phyloP scores from a whole-genome alignment of 768 basidiomycete genomes.

The Boletus edulis region DNA sequence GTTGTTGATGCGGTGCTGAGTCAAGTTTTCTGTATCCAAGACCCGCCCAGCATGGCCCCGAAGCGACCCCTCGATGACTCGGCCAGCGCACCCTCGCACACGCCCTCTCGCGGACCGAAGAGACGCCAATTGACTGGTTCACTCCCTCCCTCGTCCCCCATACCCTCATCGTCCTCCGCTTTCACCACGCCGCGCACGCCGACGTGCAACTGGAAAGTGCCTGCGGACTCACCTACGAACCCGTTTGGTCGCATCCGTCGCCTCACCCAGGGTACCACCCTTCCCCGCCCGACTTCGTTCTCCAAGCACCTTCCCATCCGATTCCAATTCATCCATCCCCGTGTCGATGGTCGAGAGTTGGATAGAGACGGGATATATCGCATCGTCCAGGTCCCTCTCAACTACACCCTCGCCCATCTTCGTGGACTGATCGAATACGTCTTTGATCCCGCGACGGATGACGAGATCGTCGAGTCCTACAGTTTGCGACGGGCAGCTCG shows the following conservation, averaged over 20 bases:
- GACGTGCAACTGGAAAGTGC: conserved; percentile 39
- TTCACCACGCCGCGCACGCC: conserved; percentile 39
- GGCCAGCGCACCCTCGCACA: conserved; percentile 26
- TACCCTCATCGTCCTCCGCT: conserved; percentile 25
- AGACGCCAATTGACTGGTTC: conserved; percentile 17
- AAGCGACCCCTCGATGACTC: conserved; percentile 32
- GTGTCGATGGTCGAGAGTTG: conserved; percentile 18
- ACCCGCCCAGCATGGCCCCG: conserved; percentile 12
- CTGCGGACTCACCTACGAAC: conserved; percentile 69
- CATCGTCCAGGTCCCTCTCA: conserved; percentile 66
- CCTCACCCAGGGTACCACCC: conserved; percentile 35
- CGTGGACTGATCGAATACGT: conserved; percentile 60
- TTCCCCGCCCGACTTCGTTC: conserved; percentile 47
- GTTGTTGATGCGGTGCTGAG: conserved; percentile 6
- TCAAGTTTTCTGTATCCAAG: conserved; percentile 1
- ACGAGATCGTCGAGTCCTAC: conserved; percentile 21
- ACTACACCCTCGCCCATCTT: conserved; percentile 67
- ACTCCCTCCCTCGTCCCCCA: conserved; percentile 28
- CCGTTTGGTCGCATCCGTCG: conserved; percentile 61
- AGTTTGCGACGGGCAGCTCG: conserved; percentile 21
- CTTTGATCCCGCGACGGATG: conserved; percentile 37
- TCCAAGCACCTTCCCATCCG: conserved; percentile 61
- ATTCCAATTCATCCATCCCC: conserved; percentile 52
- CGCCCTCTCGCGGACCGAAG: conserved; percentile 32
- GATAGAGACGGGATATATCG: conserved; percentile 55